Evolutionary conservation across 2,329 filamentous ascomycete species (phyloP).

Genomic region (Chaetomiaceae sp.): DNA sequence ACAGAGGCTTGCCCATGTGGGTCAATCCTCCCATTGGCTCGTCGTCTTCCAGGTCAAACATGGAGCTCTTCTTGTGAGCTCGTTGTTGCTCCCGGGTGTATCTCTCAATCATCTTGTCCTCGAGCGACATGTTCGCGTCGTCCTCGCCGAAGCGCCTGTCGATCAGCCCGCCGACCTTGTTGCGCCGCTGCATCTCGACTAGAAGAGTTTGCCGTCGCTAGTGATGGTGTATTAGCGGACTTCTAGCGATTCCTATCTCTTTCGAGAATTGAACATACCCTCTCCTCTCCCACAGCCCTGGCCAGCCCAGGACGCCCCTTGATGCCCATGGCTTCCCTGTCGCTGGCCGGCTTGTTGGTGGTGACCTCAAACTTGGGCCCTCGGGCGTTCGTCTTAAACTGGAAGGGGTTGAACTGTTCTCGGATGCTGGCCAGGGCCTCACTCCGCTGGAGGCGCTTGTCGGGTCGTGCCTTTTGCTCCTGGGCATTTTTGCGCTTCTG

Average conservation of each 20-base stretch:
- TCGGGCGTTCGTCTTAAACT: conserved; percentile 74
- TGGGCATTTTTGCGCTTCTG: conserved; percentile 73
- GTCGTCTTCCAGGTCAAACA: conserved; percentile 88
- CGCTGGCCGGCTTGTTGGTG: conserved; percentile 54
- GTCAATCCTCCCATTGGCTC: conserved; percentile 67
- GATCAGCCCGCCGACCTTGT: conserved; percentile 87
- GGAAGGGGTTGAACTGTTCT: conserved; percentile 97
- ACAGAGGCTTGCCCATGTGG: conserved; percentile 73
- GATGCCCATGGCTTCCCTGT: conserved; percentile 53
- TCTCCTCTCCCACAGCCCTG: conserved; percentile 82
- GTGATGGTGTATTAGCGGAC: neutral
- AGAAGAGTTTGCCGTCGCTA: conserved; percentile 76
- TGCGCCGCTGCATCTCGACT: conserved; percentile 82
- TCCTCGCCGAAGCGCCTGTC: conserved; percentile 95
- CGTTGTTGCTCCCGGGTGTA: conserved; percentile 85
- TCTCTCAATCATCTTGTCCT: conserved; percentile 86
- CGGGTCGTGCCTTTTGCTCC: conserved; percentile 58
- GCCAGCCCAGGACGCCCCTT: conserved; percentile 76
- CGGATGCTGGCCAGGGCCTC: conserved; percentile 80
- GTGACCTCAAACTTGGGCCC: conserved; percentile 84
- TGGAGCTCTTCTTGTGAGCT: conserved; percentile 67
- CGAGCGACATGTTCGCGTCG: conserved; percentile 87
- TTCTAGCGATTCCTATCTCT: neutral
- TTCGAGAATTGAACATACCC: conserved; percentile 44
- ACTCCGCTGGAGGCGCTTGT: conserved; percentile 72